phyloP scores from a whole-genome alignment of 202 grass and related monocot genomes.

The Dendrocalamus latiflorus region DNA sequence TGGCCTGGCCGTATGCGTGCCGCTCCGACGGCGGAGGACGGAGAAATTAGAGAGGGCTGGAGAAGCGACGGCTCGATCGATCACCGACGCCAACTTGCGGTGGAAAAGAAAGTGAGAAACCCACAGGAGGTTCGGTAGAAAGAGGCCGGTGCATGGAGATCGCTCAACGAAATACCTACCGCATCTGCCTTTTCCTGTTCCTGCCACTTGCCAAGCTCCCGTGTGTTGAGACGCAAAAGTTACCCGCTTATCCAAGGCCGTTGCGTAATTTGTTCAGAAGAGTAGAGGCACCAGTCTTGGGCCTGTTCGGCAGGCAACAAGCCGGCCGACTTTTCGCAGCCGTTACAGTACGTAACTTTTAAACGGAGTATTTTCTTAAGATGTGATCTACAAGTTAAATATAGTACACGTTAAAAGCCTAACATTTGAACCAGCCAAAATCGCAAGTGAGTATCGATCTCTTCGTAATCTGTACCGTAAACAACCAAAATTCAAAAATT shows the following conservation, averaged over 20 bases:
- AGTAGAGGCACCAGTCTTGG: no score
- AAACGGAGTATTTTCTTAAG: no score
- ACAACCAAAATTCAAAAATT: no score
- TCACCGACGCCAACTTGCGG: constrained; percentile 25
- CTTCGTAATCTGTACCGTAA: no score
- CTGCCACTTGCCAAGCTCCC: neutral
- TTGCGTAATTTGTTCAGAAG: neutral
- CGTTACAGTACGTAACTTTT: no score
- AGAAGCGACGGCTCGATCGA: neutral
- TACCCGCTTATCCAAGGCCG: neutral
- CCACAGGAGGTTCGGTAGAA: neutral
- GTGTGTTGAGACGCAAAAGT: neutral
- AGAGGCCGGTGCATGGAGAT: neutral
- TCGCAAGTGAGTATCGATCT: no score
- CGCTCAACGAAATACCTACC: neutral
- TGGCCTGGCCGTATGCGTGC: neutral
- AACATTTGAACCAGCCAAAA: no score
- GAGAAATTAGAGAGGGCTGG: neutral
- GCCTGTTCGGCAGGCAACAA: no score
- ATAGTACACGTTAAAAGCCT: no score
- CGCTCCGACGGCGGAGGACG: neutral
- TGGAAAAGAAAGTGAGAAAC: neutral
- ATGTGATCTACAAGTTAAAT: no score
- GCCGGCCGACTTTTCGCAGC: no score
- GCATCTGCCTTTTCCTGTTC: neutral